phyloP scores from a whole-genome alignment of 352 stramenopile species.

The Globisporangium takayamanum region DNA sequence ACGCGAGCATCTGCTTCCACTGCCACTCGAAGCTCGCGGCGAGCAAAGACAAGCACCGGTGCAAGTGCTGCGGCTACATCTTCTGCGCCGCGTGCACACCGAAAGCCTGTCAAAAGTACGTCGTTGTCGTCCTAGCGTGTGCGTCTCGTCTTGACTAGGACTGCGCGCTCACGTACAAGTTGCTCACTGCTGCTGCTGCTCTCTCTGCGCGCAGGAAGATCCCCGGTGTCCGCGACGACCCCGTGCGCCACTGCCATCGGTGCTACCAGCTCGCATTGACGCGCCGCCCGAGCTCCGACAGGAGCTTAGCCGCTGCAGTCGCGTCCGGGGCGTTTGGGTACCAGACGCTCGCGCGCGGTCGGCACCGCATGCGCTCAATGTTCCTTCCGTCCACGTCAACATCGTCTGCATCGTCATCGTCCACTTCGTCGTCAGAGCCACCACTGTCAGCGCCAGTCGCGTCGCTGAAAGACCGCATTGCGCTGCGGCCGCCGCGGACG shows the following conservation, averaged over 20 bases:
- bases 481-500: slow-evolving; percentile 56
- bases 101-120: slow-evolving; percentile 60
- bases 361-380: slow-evolving; percentile 51
- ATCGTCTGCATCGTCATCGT: slow-evolving; percentile 14
- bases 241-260: slow-evolving; percentile 62
- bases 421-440: slow-evolving; percentile 13
- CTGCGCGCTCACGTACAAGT: neutral
- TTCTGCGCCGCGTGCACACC: slow-evolving; percentile 77
- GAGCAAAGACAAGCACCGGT: slow-evolving; percentile 68
- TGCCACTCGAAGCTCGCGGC: slow-evolving; percentile 49
- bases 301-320: slow-evolving; percentile 25
- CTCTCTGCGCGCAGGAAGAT: slow-evolving; percentile 39
- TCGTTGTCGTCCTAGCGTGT: neutral
- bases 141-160: neutral
- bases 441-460: slow-evolving; percentile 6
- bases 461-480: slow-evolving; percentile 64
- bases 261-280: slow-evolving; percentile 79
- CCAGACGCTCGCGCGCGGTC: slow-evolving; percentile 18
- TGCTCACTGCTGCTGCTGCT: neutral
- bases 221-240: slow-evolving; percentile 41
- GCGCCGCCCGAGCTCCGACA: slow-evolving; percentile 50
- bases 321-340: slow-evolving; percentile 22
- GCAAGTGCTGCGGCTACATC: slow-evolving; percentile 79
- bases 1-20: slow-evolving; percentile 64
- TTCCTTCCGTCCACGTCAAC: slow-evolving; percentile 37